phyloP scores from a whole-genome alignment of 306 rosid species.

The Styphnolobium japonicum region DNA sequence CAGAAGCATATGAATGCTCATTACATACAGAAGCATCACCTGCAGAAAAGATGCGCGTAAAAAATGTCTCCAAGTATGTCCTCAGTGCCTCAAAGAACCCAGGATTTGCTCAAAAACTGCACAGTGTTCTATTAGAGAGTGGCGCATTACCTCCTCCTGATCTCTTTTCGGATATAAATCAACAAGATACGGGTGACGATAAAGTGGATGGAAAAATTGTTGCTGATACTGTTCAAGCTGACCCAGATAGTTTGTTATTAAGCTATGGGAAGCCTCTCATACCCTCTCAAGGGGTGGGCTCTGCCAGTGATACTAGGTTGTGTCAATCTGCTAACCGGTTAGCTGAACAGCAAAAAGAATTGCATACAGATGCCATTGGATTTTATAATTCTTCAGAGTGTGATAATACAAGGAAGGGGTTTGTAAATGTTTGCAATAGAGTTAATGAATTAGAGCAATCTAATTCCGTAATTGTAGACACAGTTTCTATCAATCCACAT shows the following conservation, averaged over 20 bases:
- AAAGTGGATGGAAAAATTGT: conserved; percentile 27
- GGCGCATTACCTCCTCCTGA: conserved; percentile 94
- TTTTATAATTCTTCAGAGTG: conserved; percentile 27
- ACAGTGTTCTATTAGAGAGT: conserved; percentile 81
- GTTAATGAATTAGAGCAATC: conserved; percentile 23
- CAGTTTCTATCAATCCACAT: conserved; percentile 23
- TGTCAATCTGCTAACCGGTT: conserved; percentile 21
- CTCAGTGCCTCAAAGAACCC: conserved; percentile 88
- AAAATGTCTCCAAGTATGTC: conserved; percentile 82
- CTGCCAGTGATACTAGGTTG: conserved; percentile 18
- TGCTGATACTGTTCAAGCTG: conserved; percentile 45
- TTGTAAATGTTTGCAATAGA: conserved; percentile 38
- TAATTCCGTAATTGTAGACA: conserved; percentile 23
- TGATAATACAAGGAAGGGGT: conserved; percentile 35
- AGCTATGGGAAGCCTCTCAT: conserved; percentile 40
- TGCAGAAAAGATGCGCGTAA: conserved; percentile 77
- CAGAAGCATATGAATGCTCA: conserved; percentile 48
- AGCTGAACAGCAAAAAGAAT: conserved; percentile 27
- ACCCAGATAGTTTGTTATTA: conserved; percentile 40
- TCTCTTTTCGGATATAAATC: conserved; percentile 71
- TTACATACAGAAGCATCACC: conserved; percentile 50
- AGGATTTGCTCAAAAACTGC: conserved; percentile 83
- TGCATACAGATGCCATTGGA: conserved; percentile 24
- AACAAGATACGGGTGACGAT: conserved; percentile 46
- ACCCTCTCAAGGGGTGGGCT: conserved; percentile 33